Conservation (phyloP, 306 rosid species). For the Phaseolus lunatus region DNA sequence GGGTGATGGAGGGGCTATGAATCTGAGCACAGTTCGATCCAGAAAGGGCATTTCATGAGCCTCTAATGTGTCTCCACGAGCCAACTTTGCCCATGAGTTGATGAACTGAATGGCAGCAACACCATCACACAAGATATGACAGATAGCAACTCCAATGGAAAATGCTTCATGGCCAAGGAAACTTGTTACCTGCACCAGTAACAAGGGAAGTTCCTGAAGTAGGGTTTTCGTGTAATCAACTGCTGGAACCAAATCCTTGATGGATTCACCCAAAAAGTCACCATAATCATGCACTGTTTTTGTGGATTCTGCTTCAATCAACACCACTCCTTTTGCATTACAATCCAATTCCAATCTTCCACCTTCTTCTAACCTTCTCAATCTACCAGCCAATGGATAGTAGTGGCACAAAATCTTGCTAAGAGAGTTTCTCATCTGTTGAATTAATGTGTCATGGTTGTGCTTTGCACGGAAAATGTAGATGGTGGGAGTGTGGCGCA, state of each 20-base stretch:
- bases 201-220: slow-evolving; percentile 4
- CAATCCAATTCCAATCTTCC: slow-evolving; percentile 9
- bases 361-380: neutral
- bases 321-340: slow-evolving; percentile 38
- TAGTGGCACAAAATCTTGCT: slow-evolving; percentile 34
- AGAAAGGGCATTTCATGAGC: neutral
- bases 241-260: slow-evolving; percentile 12
- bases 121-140: neutral
- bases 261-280: slow-evolving; percentile 5
- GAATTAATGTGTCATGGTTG: neutral
- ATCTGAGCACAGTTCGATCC: neutral
- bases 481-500: neutral
- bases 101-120: neutral
- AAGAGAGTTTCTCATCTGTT: slow-evolving; percentile 35
- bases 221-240: neutral
- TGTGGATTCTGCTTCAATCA: slow-evolving; percentile 6
- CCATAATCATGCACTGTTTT: slow-evolving; percentile 30
- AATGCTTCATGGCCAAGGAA: neutral
- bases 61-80: neutral
- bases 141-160: neutral
- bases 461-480: neutral
- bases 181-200: neutral
- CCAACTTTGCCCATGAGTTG: neutral
- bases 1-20: neutral
- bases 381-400: slow-evolving; percentile 43